Base-by-base conservation (phyloP, 2,329 filamentous ascomycete species). In the Fusarium succisae region DNA sequence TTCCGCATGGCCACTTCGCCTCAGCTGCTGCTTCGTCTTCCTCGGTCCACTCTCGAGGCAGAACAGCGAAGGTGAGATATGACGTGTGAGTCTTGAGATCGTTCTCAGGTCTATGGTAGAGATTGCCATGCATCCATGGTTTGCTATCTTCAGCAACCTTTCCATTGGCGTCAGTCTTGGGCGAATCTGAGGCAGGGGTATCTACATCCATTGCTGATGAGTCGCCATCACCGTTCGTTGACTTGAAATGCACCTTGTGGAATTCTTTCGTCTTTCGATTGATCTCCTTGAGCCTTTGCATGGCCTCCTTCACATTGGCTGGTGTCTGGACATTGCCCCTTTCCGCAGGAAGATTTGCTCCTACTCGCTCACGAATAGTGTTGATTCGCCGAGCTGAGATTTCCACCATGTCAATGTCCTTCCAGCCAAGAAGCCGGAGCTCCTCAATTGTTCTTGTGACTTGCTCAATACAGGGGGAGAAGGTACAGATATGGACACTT, bases 401-500 rank as follows among this genome's bases (percentile, higher is more conserved):
- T 82, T 98, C 96, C 2, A 97, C 93, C 94, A 98, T 98, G 76
- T 94, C 91, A 73, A 98, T 97, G 66, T 96, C 93, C 15, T 95
- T 89, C 96, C 96, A 99, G 60, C 94, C 94, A 12, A 95, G 85
- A 43, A 91, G 89, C 61, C 96, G 92, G 82, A 99, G 88, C 18
- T 90, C 90, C 17, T 93, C 92, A 61, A 98, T 91, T 0, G 96
- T 98, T 63, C 91, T 90, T 60, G 93, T 94, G 28, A 97, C 96
- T 84, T 99, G 96, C 83, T 99, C 96, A 74, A 99, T 97, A 82
- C 96, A 99, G 0, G 96, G 96, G 3, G 93, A 97, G 84, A 99
- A 99, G 2, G 95, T 97, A 85, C 96, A 99, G 62, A 99, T 89
- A 79, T 96, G 89, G 4, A 92, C 90, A 10, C 92, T 88, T 47